Percentiles rank a stretch among this genome's conserved stretches.
These are phyloP conservation scores for Echium plantagineum DNA, from an alignment of 257 asterid genomes.

Conservation along the genomic window DNA sequence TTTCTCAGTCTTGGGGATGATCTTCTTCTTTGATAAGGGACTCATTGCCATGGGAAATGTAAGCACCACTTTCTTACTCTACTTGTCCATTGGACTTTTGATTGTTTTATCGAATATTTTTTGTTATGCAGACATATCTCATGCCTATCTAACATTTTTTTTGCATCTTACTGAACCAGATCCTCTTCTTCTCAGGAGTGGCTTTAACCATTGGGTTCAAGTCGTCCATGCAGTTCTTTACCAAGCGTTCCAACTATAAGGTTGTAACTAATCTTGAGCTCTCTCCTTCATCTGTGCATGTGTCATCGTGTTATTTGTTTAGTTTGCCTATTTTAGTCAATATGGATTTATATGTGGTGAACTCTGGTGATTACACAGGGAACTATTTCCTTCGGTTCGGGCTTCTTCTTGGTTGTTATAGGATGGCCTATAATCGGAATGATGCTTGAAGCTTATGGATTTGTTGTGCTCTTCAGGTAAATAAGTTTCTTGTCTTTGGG, in stretches of 20 bases:
- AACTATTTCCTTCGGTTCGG: constrained; percentile 60
- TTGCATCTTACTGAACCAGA: constrained; percentile 42
- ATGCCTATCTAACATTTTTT: constrained; percentile 4
- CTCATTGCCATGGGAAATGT: constrained; percentile 95
- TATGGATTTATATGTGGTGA: constrained; percentile 6
- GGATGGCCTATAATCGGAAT: constrained; percentile 96
- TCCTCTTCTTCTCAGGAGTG: constrained; percentile 94
- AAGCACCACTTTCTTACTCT: constrained; percentile 23
- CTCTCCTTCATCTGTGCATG: background rate
- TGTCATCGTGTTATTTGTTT: background rate
- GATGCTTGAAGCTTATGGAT: constrained; percentile 94
- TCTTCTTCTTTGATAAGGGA: constrained; percentile 88
- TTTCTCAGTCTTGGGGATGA: constrained; percentile 76
- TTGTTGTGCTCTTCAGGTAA: constrained; percentile 87
- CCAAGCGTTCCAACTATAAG: constrained; percentile 82
- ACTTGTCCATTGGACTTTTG: constrained; percentile 5
- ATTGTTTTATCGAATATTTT: constrained; percentile 6
- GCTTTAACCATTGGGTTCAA: constrained; percentile 72
- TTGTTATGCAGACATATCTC: background rate
- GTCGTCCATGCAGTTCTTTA: constrained; percentile 84
- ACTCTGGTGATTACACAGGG: constrained; percentile 41
- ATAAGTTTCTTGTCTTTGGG: background rate
- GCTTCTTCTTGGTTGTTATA: constrained; percentile 74
- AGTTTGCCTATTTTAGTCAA: background rate
- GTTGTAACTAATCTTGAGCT: constrained; percentile 20